phyloP scores from a whole-genome alignment of 257 asterid genomes.

The Solanum ahanhuiri region DNA sequence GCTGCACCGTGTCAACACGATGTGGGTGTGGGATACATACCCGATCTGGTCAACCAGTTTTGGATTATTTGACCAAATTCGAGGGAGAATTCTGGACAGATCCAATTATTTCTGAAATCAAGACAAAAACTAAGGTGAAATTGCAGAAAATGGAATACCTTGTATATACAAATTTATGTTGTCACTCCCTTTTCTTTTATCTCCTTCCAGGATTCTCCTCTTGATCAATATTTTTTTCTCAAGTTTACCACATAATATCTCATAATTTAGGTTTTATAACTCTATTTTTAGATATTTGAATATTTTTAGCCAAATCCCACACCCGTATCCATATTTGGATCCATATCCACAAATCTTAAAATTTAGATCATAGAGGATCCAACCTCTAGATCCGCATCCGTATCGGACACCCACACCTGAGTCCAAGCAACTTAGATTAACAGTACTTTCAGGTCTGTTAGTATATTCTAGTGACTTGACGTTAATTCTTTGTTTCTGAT shows the following conservation, averaged over 20 bases:
- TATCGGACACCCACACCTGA: background rate
- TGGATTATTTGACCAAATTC: background rate
- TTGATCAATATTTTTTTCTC: too few relatives aligned
- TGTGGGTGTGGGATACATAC: background rate
- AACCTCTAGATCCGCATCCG: background rate
- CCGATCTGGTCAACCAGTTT: background rate
- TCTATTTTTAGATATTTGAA: background rate
- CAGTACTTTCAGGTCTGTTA: background rate
- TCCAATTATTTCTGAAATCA: background rate
- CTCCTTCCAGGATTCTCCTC: background rate
- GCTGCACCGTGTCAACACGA: background rate
- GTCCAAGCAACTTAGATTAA: background rate
- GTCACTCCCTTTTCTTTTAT: background rate
- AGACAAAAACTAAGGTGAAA: background rate
- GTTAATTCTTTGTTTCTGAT: background rate
- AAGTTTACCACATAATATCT: background rate
- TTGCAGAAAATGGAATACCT: background rate
- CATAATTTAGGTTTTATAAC: background rate
- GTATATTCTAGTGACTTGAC: background rate
- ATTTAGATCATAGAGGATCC: background rate
- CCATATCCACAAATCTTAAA: background rate
- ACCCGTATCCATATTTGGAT: background rate
- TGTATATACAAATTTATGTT: background rate
- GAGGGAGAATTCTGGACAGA: background rate
- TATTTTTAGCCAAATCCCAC: background rate